Percentiles rank a stretch among this genome's conserved stretches.
Evolutionary conservation across 2,329 filamentous ascomycete genomes (phyloP).

Genomic region (Fusarium sp.): DNA sequence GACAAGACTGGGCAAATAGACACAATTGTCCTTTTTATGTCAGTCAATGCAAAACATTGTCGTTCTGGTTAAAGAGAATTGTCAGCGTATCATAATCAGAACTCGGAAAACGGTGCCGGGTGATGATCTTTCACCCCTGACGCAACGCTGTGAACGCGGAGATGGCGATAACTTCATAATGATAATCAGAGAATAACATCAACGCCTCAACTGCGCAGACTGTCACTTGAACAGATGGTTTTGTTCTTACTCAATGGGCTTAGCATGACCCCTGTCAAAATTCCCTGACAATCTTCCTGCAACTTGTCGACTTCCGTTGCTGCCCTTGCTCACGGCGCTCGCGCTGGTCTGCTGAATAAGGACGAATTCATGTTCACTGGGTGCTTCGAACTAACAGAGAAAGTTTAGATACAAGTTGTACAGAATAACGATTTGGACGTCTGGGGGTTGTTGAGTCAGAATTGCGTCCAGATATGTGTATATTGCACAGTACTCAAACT

Average conservation of each 20-base stretch:
- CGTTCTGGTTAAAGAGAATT: neutral
- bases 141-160: neutral
- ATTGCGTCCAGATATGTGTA: too few species aligned
- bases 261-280: neutral
- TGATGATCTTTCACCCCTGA: neutral
- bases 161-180: slow-evolving; percentile 24
- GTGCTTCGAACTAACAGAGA: too few species aligned
- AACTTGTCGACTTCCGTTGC: too few species aligned
- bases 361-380: too few species aligned
- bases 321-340: too few species aligned
- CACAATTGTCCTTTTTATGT: neutral
- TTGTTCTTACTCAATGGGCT: neutral
- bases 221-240: neutral
- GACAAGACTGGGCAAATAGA: neutral
- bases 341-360: too few species aligned
- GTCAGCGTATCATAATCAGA: neutral
- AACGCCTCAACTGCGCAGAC: neutral
- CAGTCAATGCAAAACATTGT: too few species aligned
- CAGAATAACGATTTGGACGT: too few species aligned
- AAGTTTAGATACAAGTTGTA: too few species aligned
- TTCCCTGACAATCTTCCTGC: too few species aligned
- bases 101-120: neutral
- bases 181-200: neutral
- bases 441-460: too few species aligned
- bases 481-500: too few species aligned